These are phyloP conservation scores for Aspergillus sergii DNA, from an alignment of 2,329 filamentous ascomycete species.

Conservation along the genomic window DNA sequence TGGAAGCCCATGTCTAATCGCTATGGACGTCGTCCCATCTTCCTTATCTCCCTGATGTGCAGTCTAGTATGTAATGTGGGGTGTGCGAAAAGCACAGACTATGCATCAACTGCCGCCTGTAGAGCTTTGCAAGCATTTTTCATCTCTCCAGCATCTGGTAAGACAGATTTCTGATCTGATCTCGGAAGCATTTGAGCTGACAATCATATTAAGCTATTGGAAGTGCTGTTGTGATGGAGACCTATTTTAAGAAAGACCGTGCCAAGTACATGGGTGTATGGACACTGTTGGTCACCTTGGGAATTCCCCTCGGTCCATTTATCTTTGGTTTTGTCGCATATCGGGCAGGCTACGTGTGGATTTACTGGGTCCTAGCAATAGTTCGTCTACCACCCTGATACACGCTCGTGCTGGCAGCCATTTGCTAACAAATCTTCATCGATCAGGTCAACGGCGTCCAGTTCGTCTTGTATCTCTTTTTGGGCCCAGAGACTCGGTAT, in stretches of 20 bases:
- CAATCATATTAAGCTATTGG: slow-evolving; percentile 49
- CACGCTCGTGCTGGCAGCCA: slow-evolving; percentile 5
- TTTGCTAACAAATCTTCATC: slow-evolving; percentile 16
- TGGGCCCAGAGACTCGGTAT: slow-evolving; percentile 60
- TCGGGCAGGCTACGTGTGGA: slow-evolving; percentile 60
- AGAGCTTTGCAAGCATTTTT: slow-evolving; percentile 59
- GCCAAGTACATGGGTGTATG: slow-evolving; percentile 60
- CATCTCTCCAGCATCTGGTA: slow-evolving; percentile 53
- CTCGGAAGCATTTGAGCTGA: slow-evolving; percentile 3
- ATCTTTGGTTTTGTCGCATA: slow-evolving; percentile 51
- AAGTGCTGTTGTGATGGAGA: slow-evolving; percentile 60
- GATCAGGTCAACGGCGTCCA: slow-evolving; percentile 58
- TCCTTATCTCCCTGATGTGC: slow-evolving; percentile 54
- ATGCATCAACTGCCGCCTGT: slow-evolving; percentile 53
- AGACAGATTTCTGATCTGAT: neutral
- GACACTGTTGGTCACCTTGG: slow-evolving; percentile 56
- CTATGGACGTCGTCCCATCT: slow-evolving; percentile 58
- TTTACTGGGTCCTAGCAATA: slow-evolving; percentile 62
- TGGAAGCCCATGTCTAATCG: slow-evolving; percentile 59
- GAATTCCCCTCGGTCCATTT: slow-evolving; percentile 46
- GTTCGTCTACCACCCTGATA: slow-evolving; percentile 36
- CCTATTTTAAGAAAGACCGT: slow-evolving; percentile 59
- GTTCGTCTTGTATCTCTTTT: slow-evolving; percentile 58
- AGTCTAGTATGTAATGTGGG: slow-evolving; percentile 58
- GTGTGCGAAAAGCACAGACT: slow-evolving; percentile 54